These are phyloP conservation scores for Pythium myriotylum DNA, from an alignment of 352 stramenopile species.

Conservation along the genomic window DNA sequence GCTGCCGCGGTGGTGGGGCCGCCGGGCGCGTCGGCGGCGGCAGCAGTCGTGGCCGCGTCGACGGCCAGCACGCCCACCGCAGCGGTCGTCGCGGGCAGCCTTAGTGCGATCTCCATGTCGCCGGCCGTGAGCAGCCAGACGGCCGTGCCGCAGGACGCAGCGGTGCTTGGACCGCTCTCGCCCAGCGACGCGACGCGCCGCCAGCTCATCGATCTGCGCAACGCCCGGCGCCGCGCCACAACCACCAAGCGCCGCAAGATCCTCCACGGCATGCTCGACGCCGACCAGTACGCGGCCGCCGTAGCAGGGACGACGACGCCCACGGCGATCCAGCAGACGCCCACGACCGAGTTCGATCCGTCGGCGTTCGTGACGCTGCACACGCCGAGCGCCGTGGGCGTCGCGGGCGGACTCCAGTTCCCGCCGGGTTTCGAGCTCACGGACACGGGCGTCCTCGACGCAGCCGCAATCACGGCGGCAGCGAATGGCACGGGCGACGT, in stretches of 20 bases:
- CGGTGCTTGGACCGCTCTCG: conserved; percentile 37
- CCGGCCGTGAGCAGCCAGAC: no score
- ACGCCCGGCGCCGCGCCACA: conserved; percentile 44
- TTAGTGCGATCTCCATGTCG: no score
- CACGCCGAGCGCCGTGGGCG: conserved; percentile 22
- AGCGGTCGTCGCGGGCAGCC: no score
- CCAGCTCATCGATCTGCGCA: conserved; percentile 65
- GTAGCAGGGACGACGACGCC: conserved; percentile 1
- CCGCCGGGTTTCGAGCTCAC: conserved; percentile 54
- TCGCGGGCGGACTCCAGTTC: conserved; percentile 49
- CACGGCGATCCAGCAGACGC: neutral
- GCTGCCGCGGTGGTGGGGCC: no score
- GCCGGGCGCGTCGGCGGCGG: no score
- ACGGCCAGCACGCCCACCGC: no score
- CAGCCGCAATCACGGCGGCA: conserved; percentile 27
- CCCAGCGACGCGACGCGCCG: conserved; percentile 48
- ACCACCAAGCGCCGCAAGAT: conserved; percentile 49
- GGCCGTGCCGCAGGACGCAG: neutral
- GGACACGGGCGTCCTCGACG: conserved; percentile 47
- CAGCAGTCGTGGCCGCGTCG: no score
- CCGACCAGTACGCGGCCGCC: conserved; percentile 23
- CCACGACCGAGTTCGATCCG: conserved; percentile 59
- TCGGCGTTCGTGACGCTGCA: conserved; percentile 58
- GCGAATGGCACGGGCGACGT: conserved; percentile 36
- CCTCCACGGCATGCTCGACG: conserved; percentile 36